Percentiles rank a stretch among this genome's conserved stretches.
phyloP scores from a whole-genome alignment of 805 yeast genomes.

The Debaryomyces castellii region DNA sequence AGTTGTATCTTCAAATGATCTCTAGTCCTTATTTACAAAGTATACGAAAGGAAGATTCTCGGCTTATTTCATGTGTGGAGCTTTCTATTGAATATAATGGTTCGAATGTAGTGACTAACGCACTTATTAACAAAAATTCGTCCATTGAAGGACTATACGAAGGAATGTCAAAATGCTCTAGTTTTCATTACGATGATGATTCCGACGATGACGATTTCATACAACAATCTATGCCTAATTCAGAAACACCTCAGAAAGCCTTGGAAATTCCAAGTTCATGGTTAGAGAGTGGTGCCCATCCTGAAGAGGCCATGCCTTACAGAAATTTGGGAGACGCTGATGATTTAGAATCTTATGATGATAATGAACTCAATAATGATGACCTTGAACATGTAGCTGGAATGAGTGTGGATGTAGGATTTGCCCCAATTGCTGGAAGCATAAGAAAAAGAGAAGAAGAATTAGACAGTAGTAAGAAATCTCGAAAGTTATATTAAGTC shows the following conservation, averaged over 20 bases:
- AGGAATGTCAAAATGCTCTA: constrained; percentile 37
- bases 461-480: constrained; percentile 9
- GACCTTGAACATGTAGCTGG: constrained; percentile 28
- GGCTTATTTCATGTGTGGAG: constrained; percentile 12
- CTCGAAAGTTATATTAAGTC: constrained; percentile 6
- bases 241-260: constrained; percentile 6
- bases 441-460: constrained; percentile 27
- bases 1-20: constrained; percentile 32
- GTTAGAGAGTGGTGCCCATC: constrained; percentile 11
- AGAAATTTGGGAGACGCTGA: constrained; percentile 36
- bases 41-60: constrained; percentile 11
- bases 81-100: constrained; percentile 3
- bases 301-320: constrained; percentile 6
- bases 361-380: constrained; percentile 8
- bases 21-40: constrained; percentile 17
- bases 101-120: constrained; percentile 1
- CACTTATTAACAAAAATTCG: constrained; percentile 10
- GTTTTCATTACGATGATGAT: constrained; percentile 33
- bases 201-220: constrained; percentile 19
- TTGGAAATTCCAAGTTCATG: constrained; percentile 26
- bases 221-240: not conserved
- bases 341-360: constrained; percentile 28
- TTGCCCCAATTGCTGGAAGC: constrained; percentile 33
- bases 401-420: constrained; percentile 43
- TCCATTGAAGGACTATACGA: constrained; percentile 23